These are phyloP conservation scores for Porphyra umbilicalis DNA, from an alignment of 31 red algal genomes.

Conservation along the genomic window DNA sequence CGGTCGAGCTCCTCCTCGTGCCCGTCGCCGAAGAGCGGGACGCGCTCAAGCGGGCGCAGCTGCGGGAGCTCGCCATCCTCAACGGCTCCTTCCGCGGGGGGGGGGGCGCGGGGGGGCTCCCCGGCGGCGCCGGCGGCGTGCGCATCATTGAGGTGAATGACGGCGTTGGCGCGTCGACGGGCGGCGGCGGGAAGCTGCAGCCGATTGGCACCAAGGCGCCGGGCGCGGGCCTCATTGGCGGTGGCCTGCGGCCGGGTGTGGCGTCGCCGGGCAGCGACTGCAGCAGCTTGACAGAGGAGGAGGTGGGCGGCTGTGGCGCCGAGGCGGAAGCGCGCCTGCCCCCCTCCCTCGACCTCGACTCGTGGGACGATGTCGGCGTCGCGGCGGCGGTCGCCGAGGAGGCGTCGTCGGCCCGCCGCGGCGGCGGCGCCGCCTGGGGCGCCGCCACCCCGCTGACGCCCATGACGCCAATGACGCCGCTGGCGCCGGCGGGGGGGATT, in stretches of 20 bases:
- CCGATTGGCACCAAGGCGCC: background rate
- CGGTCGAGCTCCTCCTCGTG: conserved; percentile 83
- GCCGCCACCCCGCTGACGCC: background rate
- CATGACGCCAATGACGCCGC: background rate
- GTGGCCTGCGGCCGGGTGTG: background rate
- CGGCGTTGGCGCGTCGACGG: background rate
- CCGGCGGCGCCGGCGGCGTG: background rate
- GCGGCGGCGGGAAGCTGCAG: background rate
- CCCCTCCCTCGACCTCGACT: background rate
- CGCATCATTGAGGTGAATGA: background rate
- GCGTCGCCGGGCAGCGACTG: background rate
- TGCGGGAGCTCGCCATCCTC: conserved; percentile 87
- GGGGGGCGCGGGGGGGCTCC: background rate
- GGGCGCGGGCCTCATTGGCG: too few relatives aligned
- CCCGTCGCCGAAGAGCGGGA: conserved; percentile 95
- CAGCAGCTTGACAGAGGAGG: background rate
- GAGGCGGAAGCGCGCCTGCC: background rate
- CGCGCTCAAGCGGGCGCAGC: conserved; percentile 81
- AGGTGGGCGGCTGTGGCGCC: background rate
- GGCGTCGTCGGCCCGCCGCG: too few relatives aligned
- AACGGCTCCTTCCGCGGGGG: conserved; percentile 75
- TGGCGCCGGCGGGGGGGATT: background rate
- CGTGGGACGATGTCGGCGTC: background rate
- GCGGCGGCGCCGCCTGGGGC: background rate
- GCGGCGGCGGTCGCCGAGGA: background rate